These are phyloP conservation scores for Arachnopeziza araneosa DNA, from an alignment of 2,329 filamentous ascomycete species.

Conservation along the genomic window DNA sequence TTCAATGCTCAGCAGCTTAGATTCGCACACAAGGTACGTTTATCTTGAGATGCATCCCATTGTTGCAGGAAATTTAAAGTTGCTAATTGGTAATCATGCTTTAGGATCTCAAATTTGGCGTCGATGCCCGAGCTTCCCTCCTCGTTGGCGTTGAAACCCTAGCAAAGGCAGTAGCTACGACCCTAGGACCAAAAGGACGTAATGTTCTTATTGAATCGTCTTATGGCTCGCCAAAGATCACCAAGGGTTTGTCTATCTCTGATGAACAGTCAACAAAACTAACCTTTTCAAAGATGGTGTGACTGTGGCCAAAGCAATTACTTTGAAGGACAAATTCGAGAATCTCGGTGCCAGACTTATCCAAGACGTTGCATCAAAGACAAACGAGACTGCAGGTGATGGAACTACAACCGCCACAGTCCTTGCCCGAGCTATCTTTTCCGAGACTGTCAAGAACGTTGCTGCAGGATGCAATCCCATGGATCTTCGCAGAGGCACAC, in stretches of 20 bases:
- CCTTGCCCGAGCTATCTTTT: constrained; percentile 96
- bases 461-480: constrained; percentile 99
- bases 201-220: constrained; percentile 98
- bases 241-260: constrained; percentile 67
- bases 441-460: constrained; percentile 99
- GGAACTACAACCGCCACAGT: constrained; percentile 98
- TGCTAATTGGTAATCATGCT: constrained; percentile 3
- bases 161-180: constrained; percentile 91
- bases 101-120: constrained; percentile 96
- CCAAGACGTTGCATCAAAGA: constrained; percentile 98
- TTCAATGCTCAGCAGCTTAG: constrained; percentile 80
- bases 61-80: neutral
- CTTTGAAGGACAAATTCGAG: constrained; percentile 98
- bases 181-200: constrained; percentile 93
- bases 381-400: constrained; percentile 97
- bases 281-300: constrained; percentile 63
- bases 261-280: constrained; percentile 1
- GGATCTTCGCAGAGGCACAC: constrained; percentile 95
- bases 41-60: neutral
- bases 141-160: constrained; percentile 95
- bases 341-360: constrained; percentile 96
- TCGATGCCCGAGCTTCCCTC: constrained; percentile 84
- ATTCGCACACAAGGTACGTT: constrained; percentile 88
- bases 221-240: constrained; percentile 99
- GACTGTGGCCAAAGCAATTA: constrained; percentile 82